Conservation (phyloP, 345 rosid species). For the Lepidium africanum region DNA sequence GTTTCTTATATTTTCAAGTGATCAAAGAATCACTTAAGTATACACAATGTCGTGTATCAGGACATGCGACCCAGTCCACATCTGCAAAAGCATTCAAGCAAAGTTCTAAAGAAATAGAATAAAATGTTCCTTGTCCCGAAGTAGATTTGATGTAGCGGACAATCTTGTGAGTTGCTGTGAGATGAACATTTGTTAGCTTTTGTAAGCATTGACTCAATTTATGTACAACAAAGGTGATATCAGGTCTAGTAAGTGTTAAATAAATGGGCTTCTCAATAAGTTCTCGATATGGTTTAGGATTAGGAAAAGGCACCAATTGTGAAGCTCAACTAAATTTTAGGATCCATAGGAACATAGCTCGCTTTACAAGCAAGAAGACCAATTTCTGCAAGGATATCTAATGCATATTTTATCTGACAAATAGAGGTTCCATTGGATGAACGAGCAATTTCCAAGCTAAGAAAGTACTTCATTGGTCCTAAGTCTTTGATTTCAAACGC, state of each 20-base stretch:
- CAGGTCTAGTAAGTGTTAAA: neutral
- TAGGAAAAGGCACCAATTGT: no score
- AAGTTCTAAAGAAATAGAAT: neutral
- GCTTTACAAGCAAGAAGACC: neutral
- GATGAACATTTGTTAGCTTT: neutral
- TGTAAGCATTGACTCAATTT: neutral
- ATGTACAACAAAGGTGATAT: neutral
- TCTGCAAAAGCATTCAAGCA: neutral
- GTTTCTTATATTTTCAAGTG: neutral
- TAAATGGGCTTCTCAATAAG: neutral
- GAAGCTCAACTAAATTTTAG: neutral
- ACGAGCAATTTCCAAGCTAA: neutral
- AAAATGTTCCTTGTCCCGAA: neutral
- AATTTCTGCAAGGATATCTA: neutral
- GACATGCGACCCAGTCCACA: neutral
- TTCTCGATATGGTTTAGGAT: neutral
- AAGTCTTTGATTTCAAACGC: neutral
- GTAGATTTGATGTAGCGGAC: neutral
- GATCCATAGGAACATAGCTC: neutral
- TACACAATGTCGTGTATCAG: neutral
- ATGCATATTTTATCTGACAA: neutral
- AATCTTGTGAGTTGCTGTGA: neutral
- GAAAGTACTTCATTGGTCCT: neutral
- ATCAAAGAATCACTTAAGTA: neutral
- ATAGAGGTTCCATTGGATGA: neutral